Percentiles rank a stretch among this genome's conserved stretches.
phyloP scores from a whole-genome alignment of 2,329 filamentous ascomycete genomes.

The Didymosphaeria variabile region DNA sequence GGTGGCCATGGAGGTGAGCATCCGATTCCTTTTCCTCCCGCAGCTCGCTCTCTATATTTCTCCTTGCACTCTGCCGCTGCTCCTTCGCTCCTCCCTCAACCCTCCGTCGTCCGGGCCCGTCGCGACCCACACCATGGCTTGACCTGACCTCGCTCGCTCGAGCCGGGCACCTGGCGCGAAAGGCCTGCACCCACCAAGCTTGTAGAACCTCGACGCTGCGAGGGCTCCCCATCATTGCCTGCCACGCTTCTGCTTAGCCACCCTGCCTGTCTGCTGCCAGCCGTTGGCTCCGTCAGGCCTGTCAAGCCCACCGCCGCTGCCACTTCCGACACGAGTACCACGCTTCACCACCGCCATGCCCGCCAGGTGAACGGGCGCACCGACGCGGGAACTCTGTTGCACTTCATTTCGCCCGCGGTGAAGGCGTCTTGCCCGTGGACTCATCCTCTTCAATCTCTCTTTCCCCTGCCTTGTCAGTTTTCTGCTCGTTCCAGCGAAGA shows the following conservation, averaged over 20 bases:
- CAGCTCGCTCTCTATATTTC: constrained; percentile 20
- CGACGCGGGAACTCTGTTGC: constrained; percentile 16
- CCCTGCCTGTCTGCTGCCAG: constrained; percentile 28
- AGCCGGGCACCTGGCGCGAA: constrained; percentile 28
- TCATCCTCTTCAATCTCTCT: not conserved
- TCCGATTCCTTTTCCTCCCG: constrained; percentile 28
- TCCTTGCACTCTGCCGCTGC: constrained; percentile 18
- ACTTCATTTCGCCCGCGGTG: constrained; percentile 22
- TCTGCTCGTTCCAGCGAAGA: constrained; percentile 32
- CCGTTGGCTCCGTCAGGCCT: constrained; percentile 32
- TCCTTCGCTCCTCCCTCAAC: constrained; percentile 29
- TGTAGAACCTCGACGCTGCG: constrained; percentile 48
- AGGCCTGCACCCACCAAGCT: constrained; percentile 43
- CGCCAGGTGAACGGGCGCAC: constrained; percentile 31
- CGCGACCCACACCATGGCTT: constrained; percentile 38
- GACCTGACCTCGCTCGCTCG: constrained; percentile 25
- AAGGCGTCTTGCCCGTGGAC: constrained; percentile 13
- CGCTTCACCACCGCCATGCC: constrained; percentile 40
- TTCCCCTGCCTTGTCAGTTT: constrained; percentile 20
- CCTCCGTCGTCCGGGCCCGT: constrained; percentile 29
- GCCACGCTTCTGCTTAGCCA: constrained; percentile 22
- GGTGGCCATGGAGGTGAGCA: constrained; percentile 46
- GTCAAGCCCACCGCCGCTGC: constrained; percentile 35
- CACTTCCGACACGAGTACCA: constrained; percentile 31
- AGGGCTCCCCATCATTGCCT: constrained; percentile 32